These are phyloP conservation scores for Lagerstroemia speciosa DNA, from an alignment of 345 rosid species.

Conservation along the genomic window DNA sequence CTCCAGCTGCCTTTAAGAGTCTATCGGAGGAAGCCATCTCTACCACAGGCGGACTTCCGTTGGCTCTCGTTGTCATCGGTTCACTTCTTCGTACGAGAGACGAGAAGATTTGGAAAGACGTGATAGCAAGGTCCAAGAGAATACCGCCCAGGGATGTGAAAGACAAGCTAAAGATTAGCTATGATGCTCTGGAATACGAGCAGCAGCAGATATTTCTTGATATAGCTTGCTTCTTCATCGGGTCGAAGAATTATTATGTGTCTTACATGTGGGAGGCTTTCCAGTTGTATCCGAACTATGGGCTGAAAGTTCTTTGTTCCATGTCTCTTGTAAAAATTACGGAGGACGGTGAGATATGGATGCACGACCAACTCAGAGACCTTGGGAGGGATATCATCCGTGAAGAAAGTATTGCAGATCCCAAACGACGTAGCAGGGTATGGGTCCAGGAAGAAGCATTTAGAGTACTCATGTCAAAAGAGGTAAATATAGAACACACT, in stretches of 20 bases:
- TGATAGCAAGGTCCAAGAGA: background rate
- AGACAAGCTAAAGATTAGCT: conserved; percentile 5
- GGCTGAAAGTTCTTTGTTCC: background rate
- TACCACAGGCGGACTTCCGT: conserved; percentile 7
- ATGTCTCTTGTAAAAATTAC: background rate
- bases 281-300: background rate
- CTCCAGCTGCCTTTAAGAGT: background rate
- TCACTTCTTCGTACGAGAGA: background rate
- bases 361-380: conserved; percentile 5
- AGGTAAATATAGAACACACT: background rate
- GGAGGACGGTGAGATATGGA: background rate
- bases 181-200: background rate
- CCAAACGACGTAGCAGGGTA: background rate
- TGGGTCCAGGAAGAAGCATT: background rate
- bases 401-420: no score
- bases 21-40: background rate
- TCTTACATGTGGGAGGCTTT: background rate
- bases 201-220: conserved; percentile 6
- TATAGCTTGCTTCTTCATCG: background rate
- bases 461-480: background rate
- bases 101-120: background rate
- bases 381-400: background rate
- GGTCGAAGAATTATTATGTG: background rate
- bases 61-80: conserved; percentile 1
- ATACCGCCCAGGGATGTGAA: background rate